Percentiles rank a stretch among this genome's conserved stretches.
Conservation (phyloP, 306 rosid genomes). For the Malus domestica region ASM211411v1 NC_041797.1:35381501-35382000, state of each 20-base stretch:
- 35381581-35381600: conserved; percentile 61
- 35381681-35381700: conserved; percentile 39
- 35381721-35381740: conserved; percentile 74
- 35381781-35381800: conserved; percentile 54
- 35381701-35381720: conserved; percentile 66
- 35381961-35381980: conserved; percentile 37
- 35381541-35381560: conserved; percentile 63
- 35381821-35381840: conserved; percentile 32
- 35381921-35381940: conserved; percentile 51
- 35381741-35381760: conserved; percentile 61
- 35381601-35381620: conserved; percentile 68
- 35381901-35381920: conserved; percentile 34
- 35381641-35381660: conserved; percentile 45
- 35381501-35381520: conserved; percentile 46
- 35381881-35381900: no score
- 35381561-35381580: conserved; percentile 59
- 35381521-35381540: conserved; percentile 48
- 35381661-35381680: conserved; percentile 42
- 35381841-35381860: neutral
- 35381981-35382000: conserved; percentile 53
- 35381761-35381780: conserved; percentile 47
- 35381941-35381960: conserved; percentile 73
- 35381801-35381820: conserved; percentile 70
- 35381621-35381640: conserved; percentile 53
- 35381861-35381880: neutral